Evolutionary conservation across 306 rosid species (phyloP).

Genomic region (Dryas alaskensis): DNA sequence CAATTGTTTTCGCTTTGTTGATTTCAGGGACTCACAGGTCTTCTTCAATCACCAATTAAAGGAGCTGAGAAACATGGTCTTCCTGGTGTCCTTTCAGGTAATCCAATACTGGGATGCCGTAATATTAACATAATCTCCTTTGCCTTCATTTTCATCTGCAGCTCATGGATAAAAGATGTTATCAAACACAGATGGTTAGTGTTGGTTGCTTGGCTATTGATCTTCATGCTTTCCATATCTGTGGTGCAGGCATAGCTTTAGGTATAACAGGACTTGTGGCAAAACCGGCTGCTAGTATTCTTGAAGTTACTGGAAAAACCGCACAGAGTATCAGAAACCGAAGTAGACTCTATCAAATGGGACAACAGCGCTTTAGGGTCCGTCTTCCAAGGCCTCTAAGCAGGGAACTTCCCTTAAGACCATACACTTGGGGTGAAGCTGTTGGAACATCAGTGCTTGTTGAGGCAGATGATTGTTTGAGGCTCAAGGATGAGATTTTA

Average conservation of each 20-base stretch:
- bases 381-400: conserved; percentile 76
- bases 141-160: background rate
- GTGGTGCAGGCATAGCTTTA: conserved; percentile 71
- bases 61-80: conserved; percentile 99
- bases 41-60: conserved; percentile 86
- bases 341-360: conserved; percentile 65
- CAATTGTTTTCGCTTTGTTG: conserved; percentile 21
- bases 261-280: conserved; percentile 92
- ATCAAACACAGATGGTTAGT: conserved; percentile 7
- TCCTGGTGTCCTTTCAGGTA: conserved; percentile 93
- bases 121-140: conserved; percentile 4
- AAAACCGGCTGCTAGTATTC: conserved; percentile 95
- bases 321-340: conserved; percentile 87
- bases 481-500: conserved; percentile 67
- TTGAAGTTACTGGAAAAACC: conserved; percentile 92
- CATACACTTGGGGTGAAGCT: conserved; percentile 93
- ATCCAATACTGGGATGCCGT: conserved; percentile 19
- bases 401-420: conserved; percentile 59
- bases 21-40: conserved; percentile 92
- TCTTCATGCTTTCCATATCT: conserved; percentile 21
- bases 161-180: background rate
- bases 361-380: conserved; percentile 54
- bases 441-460: conserved; percentile 67
- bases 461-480: conserved; percentile 61
- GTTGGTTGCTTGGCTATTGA: conserved; percentile 6